Evolutionary conservation across 441 rosid species (phyloP), one percentile per base, ranked within the genome.

Genomic region (Cnidoscolus chayamansa): DNA sequence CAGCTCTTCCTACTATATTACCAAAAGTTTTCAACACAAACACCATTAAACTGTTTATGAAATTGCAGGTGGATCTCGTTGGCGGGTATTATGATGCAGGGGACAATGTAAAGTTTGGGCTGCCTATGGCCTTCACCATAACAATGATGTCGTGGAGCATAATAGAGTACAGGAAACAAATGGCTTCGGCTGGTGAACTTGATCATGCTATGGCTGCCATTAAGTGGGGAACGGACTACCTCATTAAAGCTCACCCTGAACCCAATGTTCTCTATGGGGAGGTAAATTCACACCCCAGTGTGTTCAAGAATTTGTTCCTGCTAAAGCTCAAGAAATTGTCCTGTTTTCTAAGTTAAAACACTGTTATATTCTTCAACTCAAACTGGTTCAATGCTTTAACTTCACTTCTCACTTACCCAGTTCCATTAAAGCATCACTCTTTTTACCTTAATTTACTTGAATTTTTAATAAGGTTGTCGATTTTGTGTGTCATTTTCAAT

Each of bases 81-180:
- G 98, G 98, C 73, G 97, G 98, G 35, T 93, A 93, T 78, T 89
- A 93, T 72, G 98, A 93, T 70, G 98, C 98, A 31, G 98, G 98
- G 68, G 98, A 93, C 77, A 90, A 93, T 82, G 98, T 92, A 77
- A 92, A 92, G 83, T 92, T 92, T 72, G 98, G 98, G 0, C 80
- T 92, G 12, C 98, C 98, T 16, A 90, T 93, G 98, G 97, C 98
- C 1, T 93, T 93, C 69, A 93, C 98, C 4, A 81, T 93, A 25
- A 93, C 98, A 10, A 90, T 93, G 97, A 86, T 93, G 95, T 87
- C 97, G 0, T 93, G 98, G 97, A 86, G 98, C 74, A 84, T 92
- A n/a, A 82, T 90, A 17, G 98, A 92, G 67, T 90, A 90, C 58
- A 93, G 97, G 0, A 81, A 80, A 35, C 97, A 90, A 68, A 81